These are phyloP conservation scores for Fusarium mundagurra DNA, from an alignment of 2,329 filamentous ascomycete species.

Conservation along the genomic window DNA sequence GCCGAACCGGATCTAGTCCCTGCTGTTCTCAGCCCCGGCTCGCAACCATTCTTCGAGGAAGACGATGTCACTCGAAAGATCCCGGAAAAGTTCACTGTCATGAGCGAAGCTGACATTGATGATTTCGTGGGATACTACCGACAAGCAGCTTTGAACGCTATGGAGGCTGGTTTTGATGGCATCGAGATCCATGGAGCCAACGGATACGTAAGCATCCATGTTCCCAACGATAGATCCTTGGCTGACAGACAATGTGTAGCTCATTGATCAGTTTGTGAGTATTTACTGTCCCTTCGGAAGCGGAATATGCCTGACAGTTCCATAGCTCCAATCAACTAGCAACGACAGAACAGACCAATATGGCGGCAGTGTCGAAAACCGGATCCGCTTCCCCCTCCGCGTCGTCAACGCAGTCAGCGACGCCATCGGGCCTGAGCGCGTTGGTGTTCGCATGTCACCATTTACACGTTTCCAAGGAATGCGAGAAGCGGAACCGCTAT, in stretches of 20 bases:
- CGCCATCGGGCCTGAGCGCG: constrained; percentile 60
- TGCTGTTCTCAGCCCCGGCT: constrained; percentile 19
- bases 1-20: constrained; percentile 27
- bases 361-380: constrained; percentile 62
- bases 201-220: constrained; percentile 59
- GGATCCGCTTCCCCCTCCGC: constrained; percentile 61
- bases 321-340: constrained; percentile 51
- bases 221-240: rapidly evolving
- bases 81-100: constrained; percentile 49
- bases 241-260: background rate
- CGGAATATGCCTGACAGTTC: background rate
- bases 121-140: constrained; percentile 68
- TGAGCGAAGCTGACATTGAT: constrained; percentile 73
- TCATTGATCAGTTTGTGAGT: constrained; percentile 65
- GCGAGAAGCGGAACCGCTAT: constrained; percentile 66
- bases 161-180: constrained; percentile 66
- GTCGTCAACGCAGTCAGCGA: constrained; percentile 55
- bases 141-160: constrained; percentile 62
- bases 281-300: rapidly evolving
- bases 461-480: constrained; percentile 71
- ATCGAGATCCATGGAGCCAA: constrained; percentile 72
- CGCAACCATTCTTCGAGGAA: background rate
- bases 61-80: background rate
- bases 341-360: constrained; percentile 63
- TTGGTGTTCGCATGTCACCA: constrained; percentile 67